Percentiles rank a stretch among this genome's conserved stretches.
Conservation (phyloP, 108 stramenopile species). For the Nitzschia sp. region DNA sequence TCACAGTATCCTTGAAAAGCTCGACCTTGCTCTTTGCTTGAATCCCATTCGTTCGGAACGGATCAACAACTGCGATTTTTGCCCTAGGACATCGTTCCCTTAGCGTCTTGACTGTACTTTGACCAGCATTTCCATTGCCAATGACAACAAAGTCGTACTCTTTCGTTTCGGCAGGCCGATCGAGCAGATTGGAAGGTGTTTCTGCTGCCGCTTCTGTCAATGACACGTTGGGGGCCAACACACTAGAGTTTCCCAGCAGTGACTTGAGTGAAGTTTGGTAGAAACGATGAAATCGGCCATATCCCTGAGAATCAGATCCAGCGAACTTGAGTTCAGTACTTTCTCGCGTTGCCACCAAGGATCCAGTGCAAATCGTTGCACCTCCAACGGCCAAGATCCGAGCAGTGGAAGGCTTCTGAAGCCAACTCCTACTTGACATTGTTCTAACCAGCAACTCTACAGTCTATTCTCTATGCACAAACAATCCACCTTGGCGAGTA, state of each 20-base stretch:
- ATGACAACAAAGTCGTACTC: constrained; percentile 62
- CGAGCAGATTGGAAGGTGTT: too few relatives aligned
- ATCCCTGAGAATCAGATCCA: too few relatives aligned
- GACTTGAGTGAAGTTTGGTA: too few relatives aligned
- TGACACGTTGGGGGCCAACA: too few relatives aligned
- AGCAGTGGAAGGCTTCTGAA: background rate
- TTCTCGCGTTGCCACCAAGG: background rate
- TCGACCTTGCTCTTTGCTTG: background rate
- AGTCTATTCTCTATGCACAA: background rate
- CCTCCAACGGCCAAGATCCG: constrained; percentile 12
- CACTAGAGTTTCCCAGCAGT: too few relatives aligned
- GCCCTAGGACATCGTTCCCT: constrained; percentile 46
- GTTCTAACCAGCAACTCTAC: background rate
- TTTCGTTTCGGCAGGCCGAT: background rate
- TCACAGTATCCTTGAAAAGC: constrained; percentile 30
- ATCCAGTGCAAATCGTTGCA: background rate
- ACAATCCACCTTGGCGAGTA: background rate
- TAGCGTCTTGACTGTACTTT: constrained; percentile 44
- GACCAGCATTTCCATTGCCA: constrained; percentile 59
- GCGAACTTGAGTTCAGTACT: too few relatives aligned
- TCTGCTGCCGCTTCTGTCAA: too few relatives aligned
- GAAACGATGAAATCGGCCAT: too few relatives aligned
- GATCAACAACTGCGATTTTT: constrained; percentile 55
- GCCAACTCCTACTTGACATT: background rate
- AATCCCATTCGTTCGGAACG: constrained; percentile 26